Evolutionary conservation across 2,329 filamentous ascomycete species (phyloP).

Genomic region (Stemphylium vesicarium): DNA sequence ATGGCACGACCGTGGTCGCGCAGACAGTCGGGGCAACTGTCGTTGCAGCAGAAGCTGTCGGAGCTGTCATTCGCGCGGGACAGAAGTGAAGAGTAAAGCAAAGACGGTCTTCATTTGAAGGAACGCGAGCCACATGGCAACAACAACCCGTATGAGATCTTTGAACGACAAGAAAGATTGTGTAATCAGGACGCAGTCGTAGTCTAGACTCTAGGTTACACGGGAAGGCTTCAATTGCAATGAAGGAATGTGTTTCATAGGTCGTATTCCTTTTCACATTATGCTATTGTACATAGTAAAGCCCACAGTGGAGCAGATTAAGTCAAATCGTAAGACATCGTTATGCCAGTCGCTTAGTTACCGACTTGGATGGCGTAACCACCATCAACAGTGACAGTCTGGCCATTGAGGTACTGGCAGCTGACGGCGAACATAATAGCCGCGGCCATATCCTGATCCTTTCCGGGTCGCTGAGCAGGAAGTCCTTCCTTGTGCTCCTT

Average conservation of each 20-base stretch:
- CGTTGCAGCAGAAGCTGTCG: background rate
- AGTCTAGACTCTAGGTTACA: too few species aligned
- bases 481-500: constrained; percentile 61
- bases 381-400: constrained; percentile 60
- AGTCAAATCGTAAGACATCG: background rate
- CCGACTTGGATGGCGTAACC: constrained; percentile 54
- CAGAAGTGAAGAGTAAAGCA: background rate
- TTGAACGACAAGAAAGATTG: too few species aligned
- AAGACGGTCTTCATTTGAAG: background rate
- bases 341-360: constrained; percentile 26
- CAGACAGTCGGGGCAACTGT: background rate
- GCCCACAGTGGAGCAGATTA: background rate
- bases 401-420: constrained; percentile 59
- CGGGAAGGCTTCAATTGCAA: too few species aligned
- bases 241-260: too few species aligned
- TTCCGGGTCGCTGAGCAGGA: constrained; percentile 60
- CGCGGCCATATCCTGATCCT: constrained; percentile 65
- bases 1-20: background rate
- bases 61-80: background rate
- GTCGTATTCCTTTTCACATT: background rate
- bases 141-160: too few species aligned
- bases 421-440: constrained; percentile 61
- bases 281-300: constrained; percentile 5
- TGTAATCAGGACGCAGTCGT: too few species aligned
- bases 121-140: background rate